phyloP scores from a whole-genome alignment of 2,329 filamentous ascomycete species.

The Beauveria bassiana region DNA sequence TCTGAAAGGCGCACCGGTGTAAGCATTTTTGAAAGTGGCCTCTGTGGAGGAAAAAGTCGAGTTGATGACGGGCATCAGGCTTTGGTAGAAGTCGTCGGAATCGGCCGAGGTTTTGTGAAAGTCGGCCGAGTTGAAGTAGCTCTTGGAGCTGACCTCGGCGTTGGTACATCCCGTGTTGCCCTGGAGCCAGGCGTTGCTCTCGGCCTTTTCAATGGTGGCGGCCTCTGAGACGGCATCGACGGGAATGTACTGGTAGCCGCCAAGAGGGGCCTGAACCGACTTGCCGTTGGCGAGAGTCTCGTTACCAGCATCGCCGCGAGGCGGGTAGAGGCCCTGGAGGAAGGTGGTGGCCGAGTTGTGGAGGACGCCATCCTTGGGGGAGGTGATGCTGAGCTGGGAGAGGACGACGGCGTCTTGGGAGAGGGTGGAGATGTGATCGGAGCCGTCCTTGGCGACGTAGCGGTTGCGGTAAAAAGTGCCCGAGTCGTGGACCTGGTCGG shows the following conservation, averaged over 20 bases:
- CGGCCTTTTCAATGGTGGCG: constrained; percentile 46
- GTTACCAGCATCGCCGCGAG: constrained; percentile 43
- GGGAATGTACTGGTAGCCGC: constrained; percentile 79
- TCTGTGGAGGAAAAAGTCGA: constrained; percentile 37
- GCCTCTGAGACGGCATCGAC: constrained; percentile 52
- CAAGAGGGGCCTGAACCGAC: constrained; percentile 57
- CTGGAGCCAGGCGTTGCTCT: constrained; percentile 52
- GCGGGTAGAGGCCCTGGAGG: constrained; percentile 80
- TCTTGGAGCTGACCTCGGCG: constrained; percentile 46
- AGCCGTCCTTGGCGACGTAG: constrained; percentile 59
- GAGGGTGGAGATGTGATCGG: constrained; percentile 57
- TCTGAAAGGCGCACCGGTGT: constrained; percentile 41
- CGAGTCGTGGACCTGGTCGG: constrained; percentile 63
- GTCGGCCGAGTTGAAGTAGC: constrained; percentile 41
- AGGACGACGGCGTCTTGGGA: constrained; percentile 57
- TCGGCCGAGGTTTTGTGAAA: constrained; percentile 36
- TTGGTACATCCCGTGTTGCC: constrained; percentile 49
- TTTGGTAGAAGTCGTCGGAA: constrained; percentile 53
- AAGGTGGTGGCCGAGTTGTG: constrained; percentile 75
- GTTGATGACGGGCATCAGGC: constrained; percentile 47
- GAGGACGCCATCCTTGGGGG: constrained; percentile 69
- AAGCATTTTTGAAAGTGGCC: constrained; percentile 52
- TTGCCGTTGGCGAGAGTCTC: constrained; percentile 66
- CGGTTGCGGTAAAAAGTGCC: constrained; percentile 69
- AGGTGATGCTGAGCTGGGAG: constrained; percentile 62